Evolutionary conservation across 2,329 filamentous ascomycete species (phyloP).

Genomic region (Arthrinium puccinioides): DNA sequence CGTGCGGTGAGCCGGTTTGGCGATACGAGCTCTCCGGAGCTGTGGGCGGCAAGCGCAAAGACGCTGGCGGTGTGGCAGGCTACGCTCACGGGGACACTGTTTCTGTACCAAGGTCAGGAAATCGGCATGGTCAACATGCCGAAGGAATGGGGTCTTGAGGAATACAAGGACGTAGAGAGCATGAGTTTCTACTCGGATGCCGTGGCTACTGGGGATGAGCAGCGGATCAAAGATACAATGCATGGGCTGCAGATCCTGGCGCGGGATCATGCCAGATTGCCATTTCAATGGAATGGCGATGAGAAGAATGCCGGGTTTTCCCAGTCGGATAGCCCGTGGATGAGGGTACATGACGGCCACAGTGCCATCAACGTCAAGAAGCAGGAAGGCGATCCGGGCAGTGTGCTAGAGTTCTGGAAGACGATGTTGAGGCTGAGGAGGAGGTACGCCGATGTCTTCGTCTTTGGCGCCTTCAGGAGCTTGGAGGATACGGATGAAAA

Average conservation of each 20-base stretch:
- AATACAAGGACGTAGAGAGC: conserved; percentile 48
- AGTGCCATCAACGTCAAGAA: conserved; percentile 45
- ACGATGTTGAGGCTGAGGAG: conserved; percentile 43
- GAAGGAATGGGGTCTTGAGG: conserved; percentile 38
- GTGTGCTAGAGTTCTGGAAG: conserved; percentile 55
- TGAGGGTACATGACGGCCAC: conserved; percentile 57
- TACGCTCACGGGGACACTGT: conserved; percentile 45
- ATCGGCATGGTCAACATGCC: conserved; percentile 55
- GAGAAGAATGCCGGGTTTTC: conserved; percentile 56
- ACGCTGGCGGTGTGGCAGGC: conserved; percentile 43
- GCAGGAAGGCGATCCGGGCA: conserved; percentile 36
- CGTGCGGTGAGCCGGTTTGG: conserved; percentile 50
- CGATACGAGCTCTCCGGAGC: conserved; percentile 32
- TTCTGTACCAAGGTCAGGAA: conserved; percentile 54
- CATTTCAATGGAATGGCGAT: conserved; percentile 56
- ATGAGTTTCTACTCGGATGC: conserved; percentile 43
- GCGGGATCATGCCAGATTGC: conserved; percentile 57
- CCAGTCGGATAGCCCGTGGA: conserved; percentile 48
- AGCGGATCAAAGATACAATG: conserved; percentile 37
- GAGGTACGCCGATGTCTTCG: conserved; percentile 49
- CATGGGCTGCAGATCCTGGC: conserved; percentile 48
- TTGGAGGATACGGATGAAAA: conserved; percentile 41
- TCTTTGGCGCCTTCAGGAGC: conserved; percentile 54
- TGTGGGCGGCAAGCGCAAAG: conserved; percentile 40
- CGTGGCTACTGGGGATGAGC: conserved; percentile 23